Percentiles rank a stretch among this genome's conserved stretches.
phyloP scores from a whole-genome alignment of 176 grass and related monocot species.

The Carex myosuroides region DNA sequence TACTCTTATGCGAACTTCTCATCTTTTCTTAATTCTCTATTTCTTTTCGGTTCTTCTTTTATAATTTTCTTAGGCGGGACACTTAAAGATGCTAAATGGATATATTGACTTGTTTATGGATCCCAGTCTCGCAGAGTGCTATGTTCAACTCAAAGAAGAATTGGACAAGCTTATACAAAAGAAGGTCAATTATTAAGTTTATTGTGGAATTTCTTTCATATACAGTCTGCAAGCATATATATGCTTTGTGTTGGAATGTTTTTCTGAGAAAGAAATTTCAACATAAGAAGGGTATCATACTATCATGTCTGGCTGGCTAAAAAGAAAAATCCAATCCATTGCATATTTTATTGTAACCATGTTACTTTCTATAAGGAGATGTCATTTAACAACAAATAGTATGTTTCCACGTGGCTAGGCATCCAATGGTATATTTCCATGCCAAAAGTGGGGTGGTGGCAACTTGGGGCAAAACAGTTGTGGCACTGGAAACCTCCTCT shows the following conservation, averaged over 20 bases:
- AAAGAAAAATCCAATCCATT: background rate
- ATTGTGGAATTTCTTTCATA: background rate
- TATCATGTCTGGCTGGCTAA: background rate
- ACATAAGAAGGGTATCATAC: background rate
- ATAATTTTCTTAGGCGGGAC: constrained; percentile 45
- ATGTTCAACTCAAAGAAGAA: constrained; percentile 78
- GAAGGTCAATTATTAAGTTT: constrained; percentile 47
- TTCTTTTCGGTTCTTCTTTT: constrained; percentile 4
- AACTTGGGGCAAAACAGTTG: background rate
- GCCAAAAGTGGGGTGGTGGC: background rate
- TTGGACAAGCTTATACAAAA: constrained; percentile 79
- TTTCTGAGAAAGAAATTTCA: no score
- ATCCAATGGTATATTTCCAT: background rate
- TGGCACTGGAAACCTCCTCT: background rate
- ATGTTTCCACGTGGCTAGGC: background rate
- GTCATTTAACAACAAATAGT: background rate
- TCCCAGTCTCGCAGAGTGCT: constrained; percentile 82
- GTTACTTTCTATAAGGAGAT: background rate
- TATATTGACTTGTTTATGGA: constrained; percentile 99
- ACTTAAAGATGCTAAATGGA: constrained; percentile 95
- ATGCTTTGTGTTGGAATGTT: background rate
- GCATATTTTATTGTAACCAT: background rate
- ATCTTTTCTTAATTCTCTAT: background rate
- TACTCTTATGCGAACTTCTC: background rate
- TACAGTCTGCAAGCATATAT: background rate